Conservation (phyloP, 805 yeast genomes). For the Alloascoidea hylecoeti region DNA sequence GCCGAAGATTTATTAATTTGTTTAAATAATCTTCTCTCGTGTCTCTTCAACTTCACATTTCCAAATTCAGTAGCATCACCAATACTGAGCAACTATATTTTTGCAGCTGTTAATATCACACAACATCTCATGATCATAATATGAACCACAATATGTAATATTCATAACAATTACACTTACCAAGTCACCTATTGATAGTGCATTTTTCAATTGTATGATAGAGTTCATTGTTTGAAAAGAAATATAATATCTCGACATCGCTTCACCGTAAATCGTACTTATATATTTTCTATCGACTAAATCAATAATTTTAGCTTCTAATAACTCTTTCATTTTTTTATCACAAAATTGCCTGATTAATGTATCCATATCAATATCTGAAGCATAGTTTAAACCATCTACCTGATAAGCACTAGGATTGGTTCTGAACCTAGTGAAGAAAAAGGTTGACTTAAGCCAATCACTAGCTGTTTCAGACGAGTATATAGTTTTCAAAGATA, state of each 20-base stretch:
- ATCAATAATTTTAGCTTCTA: constrained; percentile 17
- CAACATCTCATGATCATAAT: constrained; percentile 18
- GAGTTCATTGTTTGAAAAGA: constrained; percentile 26
- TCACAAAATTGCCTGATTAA: constrained; percentile 21
- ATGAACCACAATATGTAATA: constrained; percentile 4
- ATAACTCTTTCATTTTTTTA: constrained; percentile 18
- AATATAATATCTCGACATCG: constrained; percentile 36
- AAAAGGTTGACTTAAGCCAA: constrained; percentile 36
- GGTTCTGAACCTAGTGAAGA: constrained; percentile 26
- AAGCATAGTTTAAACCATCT: constrained; percentile 12
- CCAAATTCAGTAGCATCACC: constrained; percentile 26
- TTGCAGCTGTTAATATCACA: too few species aligned
- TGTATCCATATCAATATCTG: constrained; percentile 13
- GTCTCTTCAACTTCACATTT: constrained; percentile 23
- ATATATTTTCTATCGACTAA: constrained; percentile 7
- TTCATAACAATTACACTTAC: constrained; percentile 6
- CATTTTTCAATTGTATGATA: constrained; percentile 13
- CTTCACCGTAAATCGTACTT: constrained; percentile 27
- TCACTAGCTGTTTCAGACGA: constrained; percentile 22
- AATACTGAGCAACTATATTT: background rate
- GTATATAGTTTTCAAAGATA: constrained; percentile 24
- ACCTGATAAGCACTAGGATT: constrained; percentile 25
- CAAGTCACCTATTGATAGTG: constrained; percentile 10
- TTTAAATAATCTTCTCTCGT: constrained; percentile 29
- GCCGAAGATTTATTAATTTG: constrained; percentile 26